Evolutionary conservation across 1,284 basidiomycete genomes (phyloP).

Genomic region (Amylostereum areolatum): DNA sequence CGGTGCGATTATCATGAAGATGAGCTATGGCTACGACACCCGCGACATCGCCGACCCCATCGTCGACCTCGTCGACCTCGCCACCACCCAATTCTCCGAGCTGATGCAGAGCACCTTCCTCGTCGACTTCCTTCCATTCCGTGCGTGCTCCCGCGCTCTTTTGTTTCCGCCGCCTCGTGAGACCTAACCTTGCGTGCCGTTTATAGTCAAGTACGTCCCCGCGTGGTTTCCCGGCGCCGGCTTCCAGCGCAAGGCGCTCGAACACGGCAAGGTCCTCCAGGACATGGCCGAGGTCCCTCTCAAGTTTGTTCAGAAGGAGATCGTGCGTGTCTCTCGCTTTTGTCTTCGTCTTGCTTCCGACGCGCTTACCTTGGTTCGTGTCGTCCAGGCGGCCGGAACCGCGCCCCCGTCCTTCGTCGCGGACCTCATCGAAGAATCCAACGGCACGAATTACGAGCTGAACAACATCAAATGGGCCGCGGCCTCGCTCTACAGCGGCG

Average conservation of each 20-base stretch:
- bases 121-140: constrained; percentile 10
- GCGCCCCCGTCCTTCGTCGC: constrained; percentile 12
- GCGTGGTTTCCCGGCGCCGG: constrained; percentile 23
- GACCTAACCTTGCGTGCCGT: neutral
- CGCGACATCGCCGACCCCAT: constrained; percentile 8
- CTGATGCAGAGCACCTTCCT: constrained; percentile 6
- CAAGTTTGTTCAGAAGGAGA: constrained; percentile 9
- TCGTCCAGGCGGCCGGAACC: constrained; percentile 11
- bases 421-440: constrained; percentile 9
- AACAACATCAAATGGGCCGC: constrained; percentile 12
- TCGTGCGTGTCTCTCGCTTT: neutral
- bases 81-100: constrained; percentile 7
- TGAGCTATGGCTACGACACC: constrained; percentile 11
- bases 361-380: neutral
- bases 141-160: constrained; percentile 3
- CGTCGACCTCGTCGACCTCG: constrained; percentile 7
- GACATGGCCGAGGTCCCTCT: constrained; percentile 15
- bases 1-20: constrained; percentile 11
- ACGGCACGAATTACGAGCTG: constrained; percentile 8
- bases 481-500: constrained; percentile 12
- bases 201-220: constrained; percentile 15
- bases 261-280: constrained; percentile 14
- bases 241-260: constrained; percentile 16
- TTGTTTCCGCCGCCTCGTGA: neutral
- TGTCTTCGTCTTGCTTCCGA: neutral